Evolutionary conservation across 2,329 filamentous ascomycete species (phyloP), one percentile per base, ranked within the genome.

Genomic region (Hymenoscyphus infarciens): DNA sequence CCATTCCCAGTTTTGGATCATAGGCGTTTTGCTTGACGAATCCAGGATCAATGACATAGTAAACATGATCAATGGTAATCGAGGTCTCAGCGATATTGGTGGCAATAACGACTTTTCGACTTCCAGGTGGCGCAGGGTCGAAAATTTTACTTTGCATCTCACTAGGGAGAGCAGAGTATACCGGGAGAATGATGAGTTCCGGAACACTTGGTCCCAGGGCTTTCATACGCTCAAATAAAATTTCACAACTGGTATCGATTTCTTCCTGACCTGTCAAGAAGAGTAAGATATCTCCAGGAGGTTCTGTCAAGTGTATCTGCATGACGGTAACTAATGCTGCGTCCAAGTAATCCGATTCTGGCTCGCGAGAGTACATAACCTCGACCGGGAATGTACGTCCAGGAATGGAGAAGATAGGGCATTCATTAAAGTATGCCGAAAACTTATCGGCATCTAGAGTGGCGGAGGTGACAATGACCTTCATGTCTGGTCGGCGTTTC

Each of bases 1-100:
- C 95, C 94, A 99, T 99, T 61, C 95, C 95, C 1, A 98, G 84
- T 77, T 98, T 98, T 0, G 94, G 91, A 73, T 99, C 94, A 74
- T 97, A 99, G 1, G 91, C 93, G 69, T 95, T 97, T 74, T 98
- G 93, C 79, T 99, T 99, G 65, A 97, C 94, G 69, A 98, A 99
- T 1, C 95, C 95, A 2, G 95, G 93, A 71, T 99, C 95, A 16
- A 99, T 88, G 19, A 99, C 96, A 73, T 96, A 98, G 78, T 94
- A 97, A 68, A 99, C 97, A 57, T 94, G 90, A 74, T 99, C 95
- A 67, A 99, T 98, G 0, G 95, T 99, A 73, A 99, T 95, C 61
- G 92, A 97, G 0, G 95, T 99, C 74, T 99, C 95, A 0, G 95
- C 95, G 72, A 99, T 99, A 71, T 99, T 99, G 39, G 95, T 99